These are phyloP conservation scores for Diaporthe batatas DNA, from an alignment of 2,329 filamentous ascomycete genomes.

Conservation along the genomic window DNA sequence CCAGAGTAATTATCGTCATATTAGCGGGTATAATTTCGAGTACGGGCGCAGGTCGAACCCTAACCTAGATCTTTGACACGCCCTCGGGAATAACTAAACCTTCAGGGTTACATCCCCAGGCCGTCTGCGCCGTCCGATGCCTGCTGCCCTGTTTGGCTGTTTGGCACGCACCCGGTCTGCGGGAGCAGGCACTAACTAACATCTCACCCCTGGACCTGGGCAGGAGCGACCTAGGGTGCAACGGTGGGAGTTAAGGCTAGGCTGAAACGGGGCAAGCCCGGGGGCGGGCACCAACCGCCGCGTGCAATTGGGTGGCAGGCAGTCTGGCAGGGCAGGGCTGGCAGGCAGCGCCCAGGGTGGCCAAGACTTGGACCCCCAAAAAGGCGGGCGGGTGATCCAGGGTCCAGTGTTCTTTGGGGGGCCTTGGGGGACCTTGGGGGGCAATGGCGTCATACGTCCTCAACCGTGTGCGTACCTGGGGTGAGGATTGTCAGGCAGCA, in stretches of 20 bases:
- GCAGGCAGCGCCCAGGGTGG: too few relatives aligned
- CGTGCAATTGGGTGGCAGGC: slow-evolving; percentile 1
- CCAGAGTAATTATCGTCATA: not conserved
- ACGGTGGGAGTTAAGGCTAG: not conserved
- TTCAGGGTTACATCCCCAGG: slow-evolving; percentile 9
- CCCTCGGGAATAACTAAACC: slow-evolving; percentile 10
- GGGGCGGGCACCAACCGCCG: slow-evolving; percentile 26
- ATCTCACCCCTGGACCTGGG: slow-evolving; percentile 2
- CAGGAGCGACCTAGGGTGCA: not conserved
- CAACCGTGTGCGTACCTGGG: too few relatives aligned
- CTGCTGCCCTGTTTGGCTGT: not conserved
- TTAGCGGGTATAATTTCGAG: slow-evolving; percentile 3
- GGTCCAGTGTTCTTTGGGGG: not conserved
- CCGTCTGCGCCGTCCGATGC: not conserved
- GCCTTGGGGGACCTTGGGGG: not conserved
- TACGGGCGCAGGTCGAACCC: not conserved
- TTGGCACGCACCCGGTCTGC: too few relatives aligned
- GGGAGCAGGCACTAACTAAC: slow-evolving; percentile 7
- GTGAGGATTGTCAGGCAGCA: slow-evolving; percentile 41
- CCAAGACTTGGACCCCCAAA: not conserved
- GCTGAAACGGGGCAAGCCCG: slow-evolving; percentile 15
- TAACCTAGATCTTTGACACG: slow-evolving; percentile 6
- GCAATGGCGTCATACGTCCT: slow-evolving; percentile 24
- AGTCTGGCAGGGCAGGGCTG: too few relatives aligned
- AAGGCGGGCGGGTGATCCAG: not conserved